Percentiles rank a stretch among this genome's conserved stretches.
These are phyloP conservation scores for Ustilago lituana DNA, from an alignment of 1,284 basidiomycete genomes.

Conservation along the genomic window DNA sequence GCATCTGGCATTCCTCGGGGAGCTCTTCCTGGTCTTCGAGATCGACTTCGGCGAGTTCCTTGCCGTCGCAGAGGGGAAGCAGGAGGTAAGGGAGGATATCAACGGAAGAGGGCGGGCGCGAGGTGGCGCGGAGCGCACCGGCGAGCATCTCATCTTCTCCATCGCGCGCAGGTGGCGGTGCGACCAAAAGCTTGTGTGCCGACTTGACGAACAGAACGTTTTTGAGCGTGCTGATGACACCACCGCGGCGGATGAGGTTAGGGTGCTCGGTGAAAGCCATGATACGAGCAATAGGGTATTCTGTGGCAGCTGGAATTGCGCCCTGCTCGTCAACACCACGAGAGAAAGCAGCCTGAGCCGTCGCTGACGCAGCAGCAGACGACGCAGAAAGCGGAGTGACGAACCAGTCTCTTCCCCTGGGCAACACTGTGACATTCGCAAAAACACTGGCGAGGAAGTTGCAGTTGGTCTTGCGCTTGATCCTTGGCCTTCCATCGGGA, in stretches of 20 bases:
- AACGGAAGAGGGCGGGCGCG: slow-evolving; percentile 55
- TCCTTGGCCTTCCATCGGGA: slow-evolving; percentile 49
- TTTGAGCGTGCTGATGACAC: slow-evolving; percentile 65
- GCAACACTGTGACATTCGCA: slow-evolving; percentile 63
- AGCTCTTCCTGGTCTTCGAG: slow-evolving; percentile 86
- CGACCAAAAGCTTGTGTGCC: slow-evolving; percentile 59
- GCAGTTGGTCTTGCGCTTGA: slow-evolving; percentile 64
- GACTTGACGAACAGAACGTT: slow-evolving; percentile 65
- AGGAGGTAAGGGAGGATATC: slow-evolving; percentile 72
- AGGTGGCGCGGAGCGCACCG: slow-evolving; percentile 47
- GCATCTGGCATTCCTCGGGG: slow-evolving; percentile 84
- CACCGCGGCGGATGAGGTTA: slow-evolving; percentile 64
- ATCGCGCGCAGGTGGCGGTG: slow-evolving; percentile 49
- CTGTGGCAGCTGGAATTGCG: slow-evolving; percentile 34
- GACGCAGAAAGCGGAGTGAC: slow-evolving; percentile 55
- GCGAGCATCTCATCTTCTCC: slow-evolving; percentile 48
- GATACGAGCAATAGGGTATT: slow-evolving; percentile 63
- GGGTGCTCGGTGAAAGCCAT: slow-evolving; percentile 66
- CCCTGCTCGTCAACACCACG: slow-evolving; percentile 35
- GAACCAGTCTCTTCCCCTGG: slow-evolving; percentile 64
- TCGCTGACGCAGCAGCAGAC: slow-evolving; percentile 40
- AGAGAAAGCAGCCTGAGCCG: slow-evolving; percentile 47
- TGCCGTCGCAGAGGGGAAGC: slow-evolving; percentile 89
- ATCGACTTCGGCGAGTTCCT: slow-evolving; percentile 72
- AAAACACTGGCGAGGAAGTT: slow-evolving; percentile 67